A percentile compares a stretch with the other conserved stretches of the same genome.
phyloP scores from a whole-genome alignment of 305 asterid genomes.

The Vinca major region DNA sequence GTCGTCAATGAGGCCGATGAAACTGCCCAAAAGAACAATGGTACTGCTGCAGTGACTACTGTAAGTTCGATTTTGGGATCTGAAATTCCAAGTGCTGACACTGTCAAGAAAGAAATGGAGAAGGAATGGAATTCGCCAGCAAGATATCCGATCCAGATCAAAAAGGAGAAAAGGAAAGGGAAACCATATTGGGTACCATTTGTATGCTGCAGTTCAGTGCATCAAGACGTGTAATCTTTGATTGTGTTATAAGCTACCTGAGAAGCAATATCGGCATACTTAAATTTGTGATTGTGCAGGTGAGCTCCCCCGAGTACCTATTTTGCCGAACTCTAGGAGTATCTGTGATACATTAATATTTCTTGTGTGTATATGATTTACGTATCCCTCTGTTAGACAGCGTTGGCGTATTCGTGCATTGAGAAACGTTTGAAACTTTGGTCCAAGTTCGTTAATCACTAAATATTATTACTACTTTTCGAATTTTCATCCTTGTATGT shows the following conservation, averaged over 20 bases:
- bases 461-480: neutral
- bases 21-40: slow-evolving; percentile 29
- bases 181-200: slow-evolving; percentile 73
- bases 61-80: slow-evolving; percentile 28
- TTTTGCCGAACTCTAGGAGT: slow-evolving; percentile 7
- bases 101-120: slow-evolving; percentile 38
- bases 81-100: slow-evolving; percentile 22
- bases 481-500: neutral
- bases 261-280: neutral
- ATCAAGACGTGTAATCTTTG: slow-evolving; percentile 34
- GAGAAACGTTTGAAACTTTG: neutral
- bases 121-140: slow-evolving; percentile 89
- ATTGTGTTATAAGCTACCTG: neutral
- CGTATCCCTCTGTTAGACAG: neutral
- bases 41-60: slow-evolving; percentile 25
- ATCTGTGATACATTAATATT: neutral
- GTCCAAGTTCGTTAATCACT: neutral
- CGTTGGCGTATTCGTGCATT: neutral
- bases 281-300: neutral
- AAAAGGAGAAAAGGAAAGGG: slow-evolving; percentile 76
- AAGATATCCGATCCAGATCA: slow-evolving; percentile 58
- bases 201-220: slow-evolving; percentile 78
- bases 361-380: slow-evolving; percentile 4
- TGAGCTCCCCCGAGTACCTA: slow-evolving; percentile 3
- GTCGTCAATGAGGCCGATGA: slow-evolving; percentile 29